A percentile compares a stretch with the other conserved stretches of the same genome.
phyloP scores from a whole-genome alignment of 2,329 filamentous ascomycete species.

The Teratosphaeria destructans region DNA sequence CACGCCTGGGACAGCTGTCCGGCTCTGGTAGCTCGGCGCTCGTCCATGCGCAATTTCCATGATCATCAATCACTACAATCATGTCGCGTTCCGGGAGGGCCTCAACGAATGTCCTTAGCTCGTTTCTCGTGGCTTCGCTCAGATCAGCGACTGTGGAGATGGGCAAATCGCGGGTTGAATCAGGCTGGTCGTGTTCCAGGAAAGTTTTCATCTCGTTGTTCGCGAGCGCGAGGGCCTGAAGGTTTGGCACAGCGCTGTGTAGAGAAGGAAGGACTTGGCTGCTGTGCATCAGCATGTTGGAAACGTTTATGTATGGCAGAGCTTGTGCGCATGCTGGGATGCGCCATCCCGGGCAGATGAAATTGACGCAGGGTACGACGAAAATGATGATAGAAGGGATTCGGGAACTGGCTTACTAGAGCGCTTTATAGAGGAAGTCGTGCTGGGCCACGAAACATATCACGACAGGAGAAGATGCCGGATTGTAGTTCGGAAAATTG shows the following conservation, averaged over 20 bases:
- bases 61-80: slow-evolving; percentile 1
- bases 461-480: slow-evolving; percentile 7
- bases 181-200: background rate
- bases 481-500: slow-evolving; percentile 8
- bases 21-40: background rate
- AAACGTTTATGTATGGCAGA: background rate
- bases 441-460: slow-evolving; percentile 4
- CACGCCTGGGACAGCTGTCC: background rate
- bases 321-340: no score
- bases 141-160: background rate
- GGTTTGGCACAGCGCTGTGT: slow-evolving; percentile 1
- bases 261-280: slow-evolving; percentile 7
- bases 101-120: background rate
- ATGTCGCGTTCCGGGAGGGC: background rate
- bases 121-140: background rate
- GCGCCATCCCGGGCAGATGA: no score
- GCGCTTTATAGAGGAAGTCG: slow-evolving; percentile 6
- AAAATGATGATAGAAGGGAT: background rate
- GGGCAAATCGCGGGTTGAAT: background rate
- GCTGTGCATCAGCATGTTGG: background rate
- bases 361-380: background rate
- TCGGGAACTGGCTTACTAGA: slow-evolving; percentile 4
- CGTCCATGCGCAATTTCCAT: slow-evolving; percentile 1
- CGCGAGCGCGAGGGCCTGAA: slow-evolving; percentile 7
- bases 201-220: background rate